Base-by-base conservation (phyloP, 2,329 filamentous ascomycete species). In the Botrytis fragariae region DNA sequence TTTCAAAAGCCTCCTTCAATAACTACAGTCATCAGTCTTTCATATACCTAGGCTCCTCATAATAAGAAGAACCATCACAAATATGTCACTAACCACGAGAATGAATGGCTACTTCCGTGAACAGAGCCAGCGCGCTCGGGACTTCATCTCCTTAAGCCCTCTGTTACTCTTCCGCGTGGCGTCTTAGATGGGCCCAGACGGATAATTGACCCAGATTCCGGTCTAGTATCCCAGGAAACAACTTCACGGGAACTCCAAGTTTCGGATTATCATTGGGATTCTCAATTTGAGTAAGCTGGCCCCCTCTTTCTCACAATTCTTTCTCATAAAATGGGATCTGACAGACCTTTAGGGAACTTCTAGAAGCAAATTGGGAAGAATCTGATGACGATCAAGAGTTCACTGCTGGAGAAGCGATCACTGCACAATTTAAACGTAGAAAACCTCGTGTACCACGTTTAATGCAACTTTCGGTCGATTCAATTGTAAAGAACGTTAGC, bases 101-200 rank as follows among this genome's bases (percentile, higher is more conserved):
- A 57, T 68, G n/a, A 68, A 57, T 54, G 48, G n/a, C 6, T 68
- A 54, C 64, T 39, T 42, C 18, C 64, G 48, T 57, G 35, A 54
- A 12, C 25, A 22, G 51, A 45, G 64, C 16, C 45, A 68, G 25
- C 64, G 64, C 9, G 45, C 45, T 42, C 48, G 48, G 0, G 64
- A 39, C 45, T 68, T 25, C 51, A 18, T 42, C 48, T 68, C 42
- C 45, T 68, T 57, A 35, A 57, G 7, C 64, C 64, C 16, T 45
- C 35, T 42, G n/a, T 35, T 57, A 14, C 25, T 32, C 16, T 68
- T 7, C 35, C 64, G 7, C 64, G 64, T 14, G 25, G 45, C 18
- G 25, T 68, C 8, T 32, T 68, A 39, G 35, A 16, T 57, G 64
- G 45, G 12, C 45, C 64, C 20, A 57, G 35, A 32, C 64, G 64